Percentiles rank a stretch among this genome's conserved stretches.
phyloP scores from a whole-genome alignment of 805 yeast genomes.

The Maudiozyma bulderi region DNA sequence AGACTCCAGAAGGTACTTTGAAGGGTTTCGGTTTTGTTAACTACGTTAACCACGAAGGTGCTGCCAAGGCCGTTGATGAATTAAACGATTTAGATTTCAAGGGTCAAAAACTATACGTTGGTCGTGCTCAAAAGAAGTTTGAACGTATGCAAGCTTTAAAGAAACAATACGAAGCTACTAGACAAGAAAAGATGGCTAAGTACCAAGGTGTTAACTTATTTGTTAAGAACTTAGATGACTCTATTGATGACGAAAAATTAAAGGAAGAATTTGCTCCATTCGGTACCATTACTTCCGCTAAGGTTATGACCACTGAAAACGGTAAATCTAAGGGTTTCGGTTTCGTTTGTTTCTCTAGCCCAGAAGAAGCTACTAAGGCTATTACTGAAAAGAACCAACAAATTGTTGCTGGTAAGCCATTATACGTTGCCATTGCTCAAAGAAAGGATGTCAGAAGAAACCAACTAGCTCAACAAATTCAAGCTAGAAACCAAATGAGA shows the following conservation, averaged over 20 bases:
- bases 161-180: conserved; percentile 85
- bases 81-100: conserved; percentile 79
- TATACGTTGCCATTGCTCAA: conserved; percentile 97
- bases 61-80: conserved; percentile 83
- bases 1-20: conserved; percentile 78
- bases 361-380: conserved; percentile 98
- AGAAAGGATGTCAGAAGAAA: conserved; percentile 95
- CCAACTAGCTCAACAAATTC: conserved; percentile 95
- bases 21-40: conserved; percentile 95
- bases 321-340: conserved; percentile 98
- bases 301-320: conserved; percentile 88
- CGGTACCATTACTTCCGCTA: conserved; percentile 92
- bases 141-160: conserved; percentile 95
- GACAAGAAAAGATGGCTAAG: conserved; percentile 84
- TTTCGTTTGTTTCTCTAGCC: conserved; percentile 93
- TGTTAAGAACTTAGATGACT: conserved; percentile 91
- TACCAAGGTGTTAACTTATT: conserved; percentile 97
- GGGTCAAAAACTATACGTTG: conserved; percentile 84
- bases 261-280: conserved; percentile 86
- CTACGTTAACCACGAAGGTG: conserved; percentile 79
- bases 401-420: conserved; percentile 89
- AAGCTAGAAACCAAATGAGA: conserved; percentile 97
- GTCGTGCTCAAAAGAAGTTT: conserved; percentile 98
- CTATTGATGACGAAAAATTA: conserved; percentile 83
- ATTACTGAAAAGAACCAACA: conserved; percentile 97